Percentiles rank a stretch among this genome's conserved stretches.
Conservation (phyloP, 2,329 filamentous ascomycete species). For the Biscogniauxia mediterranea region DNA sequence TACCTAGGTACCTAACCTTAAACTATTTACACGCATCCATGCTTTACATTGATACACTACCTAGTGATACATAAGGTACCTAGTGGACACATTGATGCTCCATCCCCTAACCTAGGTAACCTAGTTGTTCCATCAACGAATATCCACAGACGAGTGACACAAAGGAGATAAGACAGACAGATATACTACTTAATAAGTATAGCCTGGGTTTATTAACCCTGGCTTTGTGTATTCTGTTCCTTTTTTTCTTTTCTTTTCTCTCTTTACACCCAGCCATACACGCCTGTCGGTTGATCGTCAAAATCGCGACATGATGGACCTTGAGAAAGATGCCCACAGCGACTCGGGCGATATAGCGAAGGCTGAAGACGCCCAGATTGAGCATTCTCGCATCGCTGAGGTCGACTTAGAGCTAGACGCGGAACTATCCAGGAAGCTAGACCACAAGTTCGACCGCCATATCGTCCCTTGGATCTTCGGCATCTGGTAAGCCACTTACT, state of each 20-base stretch:
- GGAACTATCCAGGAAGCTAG: constrained; percentile 14
- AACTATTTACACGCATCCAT: too few species aligned
- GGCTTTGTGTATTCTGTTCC: too few species aligned
- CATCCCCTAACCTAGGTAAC: too few species aligned
- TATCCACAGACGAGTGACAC: too few species aligned
- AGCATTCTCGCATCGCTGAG: constrained; percentile 1
- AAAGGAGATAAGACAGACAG: too few species aligned
- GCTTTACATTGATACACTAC: too few species aligned
- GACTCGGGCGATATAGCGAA: constrained; percentile 10
- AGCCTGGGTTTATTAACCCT: too few species aligned
- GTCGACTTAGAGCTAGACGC: constrained; percentile 6
- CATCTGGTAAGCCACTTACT: constrained; percentile 18
- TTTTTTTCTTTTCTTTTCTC: neutral
- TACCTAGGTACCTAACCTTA: too few species aligned
- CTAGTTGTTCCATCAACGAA: too few species aligned
- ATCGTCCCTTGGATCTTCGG: constrained; percentile 26
- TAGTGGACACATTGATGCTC: too few species aligned
- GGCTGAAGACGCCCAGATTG: constrained; percentile 9
- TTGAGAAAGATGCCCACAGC: constrained; percentile 1
- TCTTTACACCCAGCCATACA: neutral
- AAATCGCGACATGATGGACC: constrained; percentile 5
- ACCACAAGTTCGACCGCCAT: constrained; percentile 22
- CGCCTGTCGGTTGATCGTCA: neutral
- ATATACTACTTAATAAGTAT: too few species aligned
- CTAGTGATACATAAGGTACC: too few species aligned